Evolutionary conservation across 148 eudicot genomes (phyloP).

Genomic region (Rhododendron ovatum): DNA sequence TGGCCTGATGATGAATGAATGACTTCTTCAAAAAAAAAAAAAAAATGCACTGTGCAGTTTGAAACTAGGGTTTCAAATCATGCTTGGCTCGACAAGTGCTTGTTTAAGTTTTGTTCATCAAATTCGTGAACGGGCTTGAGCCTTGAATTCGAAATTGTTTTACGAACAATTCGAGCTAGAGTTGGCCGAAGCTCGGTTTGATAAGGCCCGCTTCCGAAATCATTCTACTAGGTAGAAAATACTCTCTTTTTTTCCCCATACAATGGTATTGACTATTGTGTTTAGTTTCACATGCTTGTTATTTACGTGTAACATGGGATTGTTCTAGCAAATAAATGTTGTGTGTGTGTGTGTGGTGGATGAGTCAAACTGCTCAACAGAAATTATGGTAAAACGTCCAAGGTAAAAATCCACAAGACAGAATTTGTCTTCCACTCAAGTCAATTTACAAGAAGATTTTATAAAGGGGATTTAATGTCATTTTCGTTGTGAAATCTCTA

Average conservation of each 20-base stretch:
- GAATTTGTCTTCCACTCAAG: neutral
- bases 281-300: neutral
- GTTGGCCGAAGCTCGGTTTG: no score
- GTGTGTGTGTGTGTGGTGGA: no score
- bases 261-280: neutral
- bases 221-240: neutral
- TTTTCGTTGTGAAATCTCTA: neutral
- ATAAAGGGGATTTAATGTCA: neutral
- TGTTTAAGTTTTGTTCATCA: no score
- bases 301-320: neutral
- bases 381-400: neutral
- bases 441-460: neutral
- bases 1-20: no score
- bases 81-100: no score
- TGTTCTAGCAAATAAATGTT: no score
- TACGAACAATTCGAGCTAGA: no score
- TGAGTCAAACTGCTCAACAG: neutral
- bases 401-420: neutral
- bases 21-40: no score
- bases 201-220: no score
- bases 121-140: no score
- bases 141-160: no score
- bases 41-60: neutral
- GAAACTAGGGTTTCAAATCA: neutral
- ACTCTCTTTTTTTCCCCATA: neutral